A percentile compares a stretch with the other conserved stretches of the same genome.
Evolutionary conservation across 345 rosid genomes (phyloP).

Genomic region (Bruguiera sexangula): DNA sequence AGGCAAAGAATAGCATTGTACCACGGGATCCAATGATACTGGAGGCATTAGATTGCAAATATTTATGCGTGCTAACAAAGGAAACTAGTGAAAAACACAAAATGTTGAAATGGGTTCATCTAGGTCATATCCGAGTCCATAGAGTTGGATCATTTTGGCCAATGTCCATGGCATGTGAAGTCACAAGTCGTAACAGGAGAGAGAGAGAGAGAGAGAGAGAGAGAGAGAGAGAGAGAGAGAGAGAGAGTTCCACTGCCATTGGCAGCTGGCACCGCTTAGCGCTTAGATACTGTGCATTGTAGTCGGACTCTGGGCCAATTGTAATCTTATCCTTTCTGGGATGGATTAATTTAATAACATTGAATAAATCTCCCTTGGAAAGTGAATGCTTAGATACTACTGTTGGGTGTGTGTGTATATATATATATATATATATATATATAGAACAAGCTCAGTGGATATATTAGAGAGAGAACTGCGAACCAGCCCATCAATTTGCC

Average conservation of each 20-base stretch:
- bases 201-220: not conserved
- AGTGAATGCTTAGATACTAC: too few relatives aligned
- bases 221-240: too few relatives aligned
- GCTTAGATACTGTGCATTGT: too few relatives aligned
- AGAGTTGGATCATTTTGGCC: constrained; percentile 2
- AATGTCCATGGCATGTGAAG: constrained; percentile 19
- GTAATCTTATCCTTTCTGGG: not conserved
- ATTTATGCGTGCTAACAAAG: not conserved
- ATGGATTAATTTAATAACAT: too few relatives aligned
- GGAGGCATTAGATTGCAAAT: too few relatives aligned
- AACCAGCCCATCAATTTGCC: not conserved
- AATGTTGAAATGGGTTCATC: not conserved
- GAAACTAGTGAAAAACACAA: not conserved
- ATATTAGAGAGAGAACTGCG: not conserved
- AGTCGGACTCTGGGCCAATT: not conserved
- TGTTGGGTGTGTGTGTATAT: too few relatives aligned
- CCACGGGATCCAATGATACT: not conserved
- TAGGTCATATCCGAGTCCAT: not conserved
- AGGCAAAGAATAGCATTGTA: not conserved
- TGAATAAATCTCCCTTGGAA: too few relatives aligned
- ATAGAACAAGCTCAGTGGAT: not conserved
- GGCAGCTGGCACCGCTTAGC: not conserved
- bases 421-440: too few relatives aligned
- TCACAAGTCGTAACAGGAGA: constrained; percentile 8
- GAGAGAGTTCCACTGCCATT: constrained; percentile 1